Base-by-base conservation (phyloP, 78 protist genomes). In the Protostelium mycophagum region DNA sequence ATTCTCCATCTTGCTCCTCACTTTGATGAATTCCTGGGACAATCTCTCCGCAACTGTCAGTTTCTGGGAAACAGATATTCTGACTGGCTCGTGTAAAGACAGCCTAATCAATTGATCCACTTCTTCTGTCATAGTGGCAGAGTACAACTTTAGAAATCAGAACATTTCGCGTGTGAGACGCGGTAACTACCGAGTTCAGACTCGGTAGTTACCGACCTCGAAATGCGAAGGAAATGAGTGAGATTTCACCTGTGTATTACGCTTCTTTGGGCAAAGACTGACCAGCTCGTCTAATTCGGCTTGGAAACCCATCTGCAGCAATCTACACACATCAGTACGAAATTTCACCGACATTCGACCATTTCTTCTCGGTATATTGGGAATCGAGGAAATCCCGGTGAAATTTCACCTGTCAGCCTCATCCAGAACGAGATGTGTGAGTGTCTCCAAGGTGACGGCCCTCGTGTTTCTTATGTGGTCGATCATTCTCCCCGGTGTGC, bases 401-500 rank as follows among this genome's bases (percentile, higher is more conserved):
- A 37, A 85, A 23, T 9, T 28, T 28, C n/a, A 10, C 36, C 97
- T 85, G 89, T 97, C 99, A 51, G 98, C 98, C 88, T 97, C 98
- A 63, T 97, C 99, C 63, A 96, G 90, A 25, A 95, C 95, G 51
- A 96, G 93, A 36, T 93, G 63, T 38, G 91, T 96, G 38, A 95
- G 38, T 83, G 87, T 94, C 31, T 96, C 98, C 35, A 96, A 34
- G 36, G 92, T 91, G 36, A 97, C 86, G 39, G 94, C 91, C 36
- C 86, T 92, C 0, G 97, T 94, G 90, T 94, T 96, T 51, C 86
- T 88, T 31, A 98, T 35, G 89, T 95, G 97, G 85, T 98, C 99
- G 38, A 96, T 86, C 35, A 98, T 35, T 73, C 99, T 93, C 35
- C 98, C 99, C 28, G 98, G 99, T 10, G 99, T 98, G 9, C 98